Base-by-base conservation (phyloP, 2,329 filamentous ascomycete genomes). In the Penicillium sp. region DNA sequence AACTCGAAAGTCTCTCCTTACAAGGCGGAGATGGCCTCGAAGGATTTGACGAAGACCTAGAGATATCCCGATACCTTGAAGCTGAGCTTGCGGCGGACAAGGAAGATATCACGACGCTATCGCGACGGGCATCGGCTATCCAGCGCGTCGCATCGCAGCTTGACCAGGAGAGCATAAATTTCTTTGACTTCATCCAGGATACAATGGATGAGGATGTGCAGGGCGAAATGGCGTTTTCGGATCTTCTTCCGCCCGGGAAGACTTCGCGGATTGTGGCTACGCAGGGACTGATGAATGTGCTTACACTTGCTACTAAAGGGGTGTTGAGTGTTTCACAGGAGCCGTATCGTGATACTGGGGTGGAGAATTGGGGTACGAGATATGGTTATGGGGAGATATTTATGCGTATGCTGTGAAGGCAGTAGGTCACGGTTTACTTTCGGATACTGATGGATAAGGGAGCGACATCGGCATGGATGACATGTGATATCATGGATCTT, bases 241-340 rank as follows among this genome's bases (percentile, higher is more conserved):
- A 85, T 48, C 75, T 96, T 10, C 84, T 95, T 45, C 80, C 84
- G n/a, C 82, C 85, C 0, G 68, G 68, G 10, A 74, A 79, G 43
- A 85, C 83, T 29, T 78, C 71, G 43, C 81, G 79, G 35, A 77
- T 84, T 29, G 86, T 91, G 13, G 90, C 88, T 9, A 86, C 89
- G 2, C 89, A 92, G 70, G 90, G 86, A 0, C 88, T 91, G 69
- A 85, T 89, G 75, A 90, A 95, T 70, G 80, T 90, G 2, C 81
- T 96, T 14, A 80, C 83, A 11, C 80, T 95, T 44, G 87, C 85
- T 6, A 91, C 86, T 2, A 90, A 87, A 73, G 82, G 82, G 2
- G 72, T 83, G 54, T 75, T 93, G 45, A 70, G 75, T 19, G 85
- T 93, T 5, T 74, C 82, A 59, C 91, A 96, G 73, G 73, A 75